These are phyloP conservation scores for Zalerion maritima DNA, from an alignment of 495 filamentous ascomycete species.

Conservation along the genomic window DNA sequence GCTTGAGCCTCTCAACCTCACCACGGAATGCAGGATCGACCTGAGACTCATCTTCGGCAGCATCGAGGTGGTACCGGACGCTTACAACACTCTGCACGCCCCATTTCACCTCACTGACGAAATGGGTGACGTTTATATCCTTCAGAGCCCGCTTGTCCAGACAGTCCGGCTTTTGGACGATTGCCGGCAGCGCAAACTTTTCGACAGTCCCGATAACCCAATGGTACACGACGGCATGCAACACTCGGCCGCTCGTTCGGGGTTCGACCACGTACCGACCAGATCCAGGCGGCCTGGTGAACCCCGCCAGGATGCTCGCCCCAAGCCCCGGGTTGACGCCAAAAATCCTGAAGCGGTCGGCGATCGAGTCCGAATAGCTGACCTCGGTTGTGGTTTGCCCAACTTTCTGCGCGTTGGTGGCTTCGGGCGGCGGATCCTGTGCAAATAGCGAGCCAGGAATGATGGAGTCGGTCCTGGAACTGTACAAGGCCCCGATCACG, in stretches of 20 bases:
- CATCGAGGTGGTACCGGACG: background rate
- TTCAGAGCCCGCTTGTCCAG: conserved; percentile 1
- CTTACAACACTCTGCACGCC: conserved; percentile 10
- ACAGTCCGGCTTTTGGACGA: conserved; percentile 1
- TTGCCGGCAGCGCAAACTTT: conserved; percentile 9
- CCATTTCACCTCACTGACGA: conserved; percentile 13
- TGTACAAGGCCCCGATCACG: conserved; percentile 10
- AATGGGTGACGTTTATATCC: conserved; percentile 10
- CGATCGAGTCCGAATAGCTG: conserved; percentile 5
- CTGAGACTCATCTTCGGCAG: background rate
- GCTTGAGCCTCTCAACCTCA: conserved; percentile 6
- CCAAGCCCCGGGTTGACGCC: conserved; percentile 7
- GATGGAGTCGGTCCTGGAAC: conserved; percentile 11
- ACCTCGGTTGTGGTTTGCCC: conserved; percentile 1
- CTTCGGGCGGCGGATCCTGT: conserved; percentile 3
- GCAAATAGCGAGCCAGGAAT: conserved; percentile 6
- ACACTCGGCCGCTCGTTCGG: background rate
- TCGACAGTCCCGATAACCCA: conserved; percentile 4
- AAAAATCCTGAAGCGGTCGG: conserved; percentile 8
- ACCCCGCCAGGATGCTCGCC: conserved; percentile 9
- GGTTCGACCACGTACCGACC: conserved; percentile 8
- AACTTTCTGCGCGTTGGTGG: background rate
- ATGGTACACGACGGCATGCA: conserved; percentile 8
- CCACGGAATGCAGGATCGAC: conserved; percentile 2
- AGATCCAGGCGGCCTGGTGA: conserved; percentile 7